Evolutionary conservation across 495 filamentous ascomycete genomes (phyloP).

Genomic region (Cercophora newfieldiana): DNA sequence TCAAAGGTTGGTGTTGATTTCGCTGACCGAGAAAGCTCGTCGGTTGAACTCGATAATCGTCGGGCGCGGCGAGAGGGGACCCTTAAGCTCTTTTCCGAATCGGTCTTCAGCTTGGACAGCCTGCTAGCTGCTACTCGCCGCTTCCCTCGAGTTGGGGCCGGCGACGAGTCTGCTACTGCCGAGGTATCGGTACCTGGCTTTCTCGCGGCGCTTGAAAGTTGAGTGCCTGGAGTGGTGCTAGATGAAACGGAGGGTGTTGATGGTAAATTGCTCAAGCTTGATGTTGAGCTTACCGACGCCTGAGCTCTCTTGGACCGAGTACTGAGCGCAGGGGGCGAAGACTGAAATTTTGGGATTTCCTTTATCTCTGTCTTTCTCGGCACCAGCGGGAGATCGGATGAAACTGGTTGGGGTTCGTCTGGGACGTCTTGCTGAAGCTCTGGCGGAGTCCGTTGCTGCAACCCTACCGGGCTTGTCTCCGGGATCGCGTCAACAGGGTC

Average conservation of each 20-base stretch:
- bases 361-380: conserved; percentile 1
- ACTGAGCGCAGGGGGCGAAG: conserved; percentile 33
- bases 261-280: conserved; percentile 36
- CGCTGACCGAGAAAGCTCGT: conserved; percentile 40
- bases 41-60: conserved; percentile 38
- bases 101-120: conserved; percentile 27
- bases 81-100: conserved; percentile 26
- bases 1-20: conserved; percentile 32
- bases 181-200: neutral
- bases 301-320: conserved; percentile 24
- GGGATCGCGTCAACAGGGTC: conserved; percentile 37
- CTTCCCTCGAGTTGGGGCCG: conserved; percentile 29
- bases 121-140: conserved; percentile 27
- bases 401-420: neutral
- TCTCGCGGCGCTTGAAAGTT: conserved; percentile 17
- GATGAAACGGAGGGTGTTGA: conserved; percentile 39
- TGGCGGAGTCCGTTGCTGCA: conserved; percentile 25
- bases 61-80: conserved; percentile 26
- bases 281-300: conserved; percentile 24
- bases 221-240: conserved; percentile 29
- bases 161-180: conserved; percentile 31
- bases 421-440: neutral
- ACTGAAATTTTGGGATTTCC: conserved; percentile 21
- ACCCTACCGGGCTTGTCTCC: conserved; percentile 40
- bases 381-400: neutral